A percentile compares a stretch with the other conserved stretches of the same genome.
phyloP scores from a whole-genome alignment of 805 yeast species.

The Yarrowia porcina region DNA sequence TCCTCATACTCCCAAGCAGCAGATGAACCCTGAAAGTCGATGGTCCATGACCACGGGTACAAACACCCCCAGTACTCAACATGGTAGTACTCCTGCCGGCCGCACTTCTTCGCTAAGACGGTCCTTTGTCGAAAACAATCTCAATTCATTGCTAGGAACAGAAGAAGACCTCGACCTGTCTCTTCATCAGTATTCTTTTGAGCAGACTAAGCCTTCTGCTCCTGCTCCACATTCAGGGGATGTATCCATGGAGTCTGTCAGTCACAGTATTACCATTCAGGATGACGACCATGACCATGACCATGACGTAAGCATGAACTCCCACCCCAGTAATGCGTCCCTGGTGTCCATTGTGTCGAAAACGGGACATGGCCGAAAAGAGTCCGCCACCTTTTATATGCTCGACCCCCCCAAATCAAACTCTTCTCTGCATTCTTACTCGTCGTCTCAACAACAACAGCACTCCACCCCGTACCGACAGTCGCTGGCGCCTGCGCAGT shows the following conservation, averaged over 20 bases:
- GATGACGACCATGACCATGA: neutral
- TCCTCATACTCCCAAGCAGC: slow-evolving; percentile 27
- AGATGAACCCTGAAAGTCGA: neutral
- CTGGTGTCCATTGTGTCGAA: neutral
- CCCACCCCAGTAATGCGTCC: neutral
- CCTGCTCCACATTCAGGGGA: neutral
- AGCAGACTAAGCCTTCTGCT: no score
- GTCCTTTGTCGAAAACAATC: slow-evolving; percentile 15
- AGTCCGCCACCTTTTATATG: slow-evolving; percentile 19
- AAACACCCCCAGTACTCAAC: slow-evolving; percentile 9
- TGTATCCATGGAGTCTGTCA: neutral
- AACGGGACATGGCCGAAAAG: slow-evolving; percentile 8
- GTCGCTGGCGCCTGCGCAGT: neutral
- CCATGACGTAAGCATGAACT: neutral
- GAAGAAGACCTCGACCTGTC: slow-evolving; percentile 12
- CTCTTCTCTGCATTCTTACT: neutral
- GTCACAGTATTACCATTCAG: neutral
- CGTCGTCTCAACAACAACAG: no score
- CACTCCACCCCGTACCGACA: slow-evolving; percentile 5
- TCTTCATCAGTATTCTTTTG: neutral
- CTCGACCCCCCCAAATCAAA: slow-evolving; percentile 9
- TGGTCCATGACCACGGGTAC: slow-evolving; percentile 21
- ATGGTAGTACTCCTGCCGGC: neutral
- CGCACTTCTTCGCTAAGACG: neutral
- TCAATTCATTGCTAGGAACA: slow-evolving; percentile 5